Conservation (phyloP, 1,284 basidiomycete genomes). For the Melampsora americana region DNA sequence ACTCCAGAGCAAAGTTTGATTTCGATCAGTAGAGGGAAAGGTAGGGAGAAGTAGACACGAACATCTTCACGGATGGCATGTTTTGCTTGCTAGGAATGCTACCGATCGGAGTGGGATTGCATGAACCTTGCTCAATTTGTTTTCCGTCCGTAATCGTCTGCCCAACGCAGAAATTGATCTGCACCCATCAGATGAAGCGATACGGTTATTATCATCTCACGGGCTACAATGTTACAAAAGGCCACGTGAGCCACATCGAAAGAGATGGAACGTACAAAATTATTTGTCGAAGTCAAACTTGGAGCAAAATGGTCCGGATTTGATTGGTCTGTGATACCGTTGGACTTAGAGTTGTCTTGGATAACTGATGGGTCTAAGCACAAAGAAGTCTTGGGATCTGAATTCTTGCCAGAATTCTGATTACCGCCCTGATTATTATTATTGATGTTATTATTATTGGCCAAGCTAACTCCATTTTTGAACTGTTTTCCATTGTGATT, state of each 20-base stretch:
- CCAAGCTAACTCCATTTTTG: too few relatives aligned
- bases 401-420: neutral
- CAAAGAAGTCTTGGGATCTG: constrained; percentile 12
- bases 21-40: neutral
- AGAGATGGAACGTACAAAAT: constrained; percentile 26
- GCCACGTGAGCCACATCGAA: neutral
- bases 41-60: neutral
- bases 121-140: constrained; percentile 32
- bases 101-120: constrained; percentile 41
- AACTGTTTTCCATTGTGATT: too few relatives aligned
- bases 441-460: too few relatives aligned
- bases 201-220: neutral
- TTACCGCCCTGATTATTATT: neutral
- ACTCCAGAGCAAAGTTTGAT: neutral
- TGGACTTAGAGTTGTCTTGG: constrained; percentile 11
- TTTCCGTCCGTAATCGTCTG: constrained; percentile 26
- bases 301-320: constrained; percentile 28
- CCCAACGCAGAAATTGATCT: constrained; percentile 30
- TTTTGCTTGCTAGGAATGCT: constrained; percentile 19
- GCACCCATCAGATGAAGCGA: neutral
- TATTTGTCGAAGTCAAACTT: constrained; percentile 26
- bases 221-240: too few relatives aligned
- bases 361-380: constrained; percentile 31
- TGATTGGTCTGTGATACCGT: constrained; percentile 13
- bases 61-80: constrained; percentile 42